Base-by-base conservation (phyloP, 148 eudicot species). In the Fagopyrum homotropicum region DNA sequence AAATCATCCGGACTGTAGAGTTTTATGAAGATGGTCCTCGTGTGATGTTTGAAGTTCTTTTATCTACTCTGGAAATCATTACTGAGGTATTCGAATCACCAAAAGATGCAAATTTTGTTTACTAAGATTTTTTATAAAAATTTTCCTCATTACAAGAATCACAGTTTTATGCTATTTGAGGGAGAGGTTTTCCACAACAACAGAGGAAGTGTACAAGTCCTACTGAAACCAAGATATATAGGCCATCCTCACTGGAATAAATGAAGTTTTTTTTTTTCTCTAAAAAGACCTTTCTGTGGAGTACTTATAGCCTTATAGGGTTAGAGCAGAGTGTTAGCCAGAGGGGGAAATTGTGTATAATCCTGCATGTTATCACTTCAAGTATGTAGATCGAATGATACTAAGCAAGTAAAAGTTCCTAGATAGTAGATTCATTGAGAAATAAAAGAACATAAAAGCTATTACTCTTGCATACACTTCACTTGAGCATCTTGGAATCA, bases 41-140 rank as follows among this genome's bases (percentile, higher is more conserved):
- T 69, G 51, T 80, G 75, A 82, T 87, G 90, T 73, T 88, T 71
- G 88, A 90, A 83, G 89, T 90, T 50, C 93, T 93, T 56, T 66
- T 93, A 79, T 89, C 87, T 70, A 77, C 85, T n/a, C 57, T 72
- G 22, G 93, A 89, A 74, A 83, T 79, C 72, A 68, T 88, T 76
- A 72, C 86, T 16, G 87, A 93, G 90, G 90, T 89, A 77, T 54
- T 57, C 72, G 45, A 54, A 64, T 3, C 30, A 7, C 12, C 2
- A 60, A 3, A 8, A 26, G 9, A 22, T 60, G 68, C 7, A 10
- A 26, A 7, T 22, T 26, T 14, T 61, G 26, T n/a, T 56, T 56
- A 56, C 35, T 30, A 30, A 30, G 0, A 4, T 9, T 60, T 60
- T 4, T 8, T 43, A 26, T 29, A 63, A 59, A 7, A 19, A 59